Percentiles rank a stretch among this genome's conserved stretches.
Conservation (phyloP, 2,329 filamentous ascomycete species). For the Cladophialophora yegresii region DNA sequence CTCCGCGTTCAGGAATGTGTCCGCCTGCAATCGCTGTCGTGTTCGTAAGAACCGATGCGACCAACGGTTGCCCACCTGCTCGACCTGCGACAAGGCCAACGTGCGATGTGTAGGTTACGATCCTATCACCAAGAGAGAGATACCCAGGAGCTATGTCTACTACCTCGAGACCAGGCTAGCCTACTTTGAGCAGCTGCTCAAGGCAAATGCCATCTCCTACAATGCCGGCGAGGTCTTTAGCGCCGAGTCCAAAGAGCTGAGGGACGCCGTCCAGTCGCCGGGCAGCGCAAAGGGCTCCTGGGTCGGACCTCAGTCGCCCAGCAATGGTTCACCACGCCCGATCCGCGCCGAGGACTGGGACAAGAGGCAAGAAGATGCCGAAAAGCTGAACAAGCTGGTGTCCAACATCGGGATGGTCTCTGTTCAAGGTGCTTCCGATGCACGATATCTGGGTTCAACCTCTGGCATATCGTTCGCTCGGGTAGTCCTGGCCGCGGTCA, state of each 20-base stretch:
- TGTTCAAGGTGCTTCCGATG: constrained; percentile 74
- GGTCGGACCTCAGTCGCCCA: constrained; percentile 21
- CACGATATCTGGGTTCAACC: constrained; percentile 77
- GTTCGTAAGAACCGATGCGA: constrained; percentile 94
- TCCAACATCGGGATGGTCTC: constrained; percentile 74
- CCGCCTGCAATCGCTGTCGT: constrained; percentile 89
- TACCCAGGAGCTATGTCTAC: constrained; percentile 89
- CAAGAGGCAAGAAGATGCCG: constrained; percentile 56
- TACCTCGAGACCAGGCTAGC: constrained; percentile 86
- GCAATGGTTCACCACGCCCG: constrained; percentile 37
- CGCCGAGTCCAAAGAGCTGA: constrained; percentile 41
- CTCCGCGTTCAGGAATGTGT: constrained; percentile 76
- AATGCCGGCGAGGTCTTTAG: constrained; percentile 71
- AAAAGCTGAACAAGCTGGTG: constrained; percentile 66
- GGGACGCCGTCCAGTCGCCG: constrained; percentile 21
- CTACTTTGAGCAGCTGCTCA: constrained; percentile 76
- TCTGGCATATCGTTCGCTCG: constrained; percentile 92
- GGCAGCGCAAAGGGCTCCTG: constrained; percentile 35
- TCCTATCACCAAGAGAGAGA: constrained; percentile 93
- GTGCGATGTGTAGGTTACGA: constrained; percentile 94
- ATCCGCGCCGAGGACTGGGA: constrained; percentile 39
- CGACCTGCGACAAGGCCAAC: constrained; percentile 87
- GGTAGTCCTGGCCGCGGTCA: constrained; percentile 91
- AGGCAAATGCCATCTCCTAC: constrained; percentile 68
- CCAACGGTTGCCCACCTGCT: constrained; percentile 86